A percentile compares a stretch with the other conserved stretches of the same genome.
These are phyloP conservation scores for Geotrichum restrictum DNA, from an alignment of 1,139 yeast species.

Conservation along the genomic window DNA sequence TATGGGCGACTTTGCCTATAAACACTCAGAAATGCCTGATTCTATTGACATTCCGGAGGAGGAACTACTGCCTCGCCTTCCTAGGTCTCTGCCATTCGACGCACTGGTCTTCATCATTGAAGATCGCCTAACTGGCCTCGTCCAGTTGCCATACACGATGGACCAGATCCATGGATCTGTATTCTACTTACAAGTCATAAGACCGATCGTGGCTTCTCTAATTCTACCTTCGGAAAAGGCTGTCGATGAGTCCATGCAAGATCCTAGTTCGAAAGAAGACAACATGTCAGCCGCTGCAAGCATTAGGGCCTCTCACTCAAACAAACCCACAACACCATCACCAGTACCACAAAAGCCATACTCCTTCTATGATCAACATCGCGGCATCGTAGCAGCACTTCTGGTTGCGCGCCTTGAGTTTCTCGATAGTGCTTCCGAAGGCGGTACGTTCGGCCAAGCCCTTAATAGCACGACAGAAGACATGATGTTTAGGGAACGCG, in stretches of 20 bases:
- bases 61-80: conserved; percentile 18
- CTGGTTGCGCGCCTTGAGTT: conserved; percentile 34
- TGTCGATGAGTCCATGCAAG: background rate
- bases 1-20: background rate
- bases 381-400: conserved; percentile 35
- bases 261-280: background rate
- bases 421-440: conserved; percentile 27
- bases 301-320: conserved; percentile 4
- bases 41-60: conserved; percentile 7
- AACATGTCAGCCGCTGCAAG: conserved; percentile 7
- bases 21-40: background rate
- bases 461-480: conserved; percentile 24
- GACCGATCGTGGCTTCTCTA: conserved; percentile 20
- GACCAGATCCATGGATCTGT: conserved; percentile 17
- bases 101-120: conserved; percentile 20
- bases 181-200: conserved; percentile 14
- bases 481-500: conserved; percentile 26
- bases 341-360: conserved; percentile 6
- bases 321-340: background rate
- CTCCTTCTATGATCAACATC: conserved; percentile 27
- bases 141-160: conserved; percentile 17
- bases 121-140: conserved; percentile 16
- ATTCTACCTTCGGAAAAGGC: conserved; percentile 15
- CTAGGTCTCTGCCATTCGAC: conserved; percentile 18
- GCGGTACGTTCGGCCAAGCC: conserved; percentile 5